Evolutionary conservation across 495 filamentous ascomycete species (phyloP), one percentile per base, ranked within the genome.

Genomic region (Xylaria nigripes): DNA sequence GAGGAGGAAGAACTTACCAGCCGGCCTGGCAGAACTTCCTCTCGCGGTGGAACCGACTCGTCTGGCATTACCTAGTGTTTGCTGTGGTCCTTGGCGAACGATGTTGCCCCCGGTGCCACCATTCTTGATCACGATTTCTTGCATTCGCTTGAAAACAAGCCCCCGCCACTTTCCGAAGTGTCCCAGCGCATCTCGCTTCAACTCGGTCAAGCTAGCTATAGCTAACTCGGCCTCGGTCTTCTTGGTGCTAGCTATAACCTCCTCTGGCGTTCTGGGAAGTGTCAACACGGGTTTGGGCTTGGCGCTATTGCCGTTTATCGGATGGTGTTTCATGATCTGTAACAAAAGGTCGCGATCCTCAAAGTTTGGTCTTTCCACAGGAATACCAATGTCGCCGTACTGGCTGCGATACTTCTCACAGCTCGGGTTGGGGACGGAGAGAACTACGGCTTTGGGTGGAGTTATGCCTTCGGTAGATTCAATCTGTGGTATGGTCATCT

Each of bases 81-180:
- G 44, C 16, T 54, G 45, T 27, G 45, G 47, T 30, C 34, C 38
- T 7, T 55, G 56, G 44, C 55, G 47, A 48, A 50, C 50, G 42
- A 56, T 43, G n/a, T 60, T 56, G 34, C 66, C 65, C 10, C 45
- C 32, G 32, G 47, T 63, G 46, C 59, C 57, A 23, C 58, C 58
- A 34, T 58, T 59, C 56, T 66, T 70, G 48, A 72, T 62, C 2
- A 64, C 58, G 27, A 76, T 74, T 50, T 78, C 75, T 48, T 64
- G 56, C 16, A 73, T 49, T 16, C 75, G 62, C 55, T 66, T 73
- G 44, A 55, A 46, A 2, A 76, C 56, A 10, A 52, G 54, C 0
- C 48, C 51, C 27, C 74, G 73, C 75, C 75, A 78, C 54, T 75
- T 76, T 32, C 56, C 61, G 57, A 75, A 72, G 65, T 71, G 66